Conservation (phyloP, 768 basidiomycete genomes). For the Pleurotus sapidus region DNA sequence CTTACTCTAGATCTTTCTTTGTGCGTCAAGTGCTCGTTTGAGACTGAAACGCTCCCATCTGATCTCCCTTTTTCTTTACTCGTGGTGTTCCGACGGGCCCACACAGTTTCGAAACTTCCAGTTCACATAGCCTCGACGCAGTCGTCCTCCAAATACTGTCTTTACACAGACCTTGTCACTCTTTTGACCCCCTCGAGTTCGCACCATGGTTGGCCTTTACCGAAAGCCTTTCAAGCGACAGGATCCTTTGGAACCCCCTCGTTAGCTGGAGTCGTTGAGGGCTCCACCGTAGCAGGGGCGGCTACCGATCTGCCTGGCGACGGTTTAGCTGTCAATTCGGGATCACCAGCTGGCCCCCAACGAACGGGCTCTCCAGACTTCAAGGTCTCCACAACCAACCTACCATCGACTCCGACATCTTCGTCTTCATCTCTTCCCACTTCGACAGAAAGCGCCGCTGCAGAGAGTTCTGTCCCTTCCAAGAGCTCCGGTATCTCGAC, state of each 20-base stretch:
- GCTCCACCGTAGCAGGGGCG: not conserved
- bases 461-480: not conserved
- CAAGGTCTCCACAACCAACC: not conserved
- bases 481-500: constrained; percentile 29
- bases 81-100: no score
- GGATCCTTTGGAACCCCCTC: not conserved
- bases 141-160: not conserved
- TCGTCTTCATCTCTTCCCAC: not conserved
- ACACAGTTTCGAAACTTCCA: not conserved
- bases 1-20: not conserved
- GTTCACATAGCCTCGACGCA: not conserved
- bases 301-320: not conserved
- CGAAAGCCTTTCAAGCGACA: constrained; percentile 4
- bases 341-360: not conserved
- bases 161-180: constrained; percentile 4
- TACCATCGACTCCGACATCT: not conserved
- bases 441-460: not conserved
- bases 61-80: no score
- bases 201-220: not conserved
- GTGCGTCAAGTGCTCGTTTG: no score
- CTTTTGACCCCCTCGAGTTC: not conserved
- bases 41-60: no score
- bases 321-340: not conserved
- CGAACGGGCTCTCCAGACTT: not conserved
- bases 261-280: not conserved